Evolutionary conservation across 441 rosid genomes (phyloP), one percentile per base, ranked within the genome.

Genomic region (Sinapis alba): DNA sequence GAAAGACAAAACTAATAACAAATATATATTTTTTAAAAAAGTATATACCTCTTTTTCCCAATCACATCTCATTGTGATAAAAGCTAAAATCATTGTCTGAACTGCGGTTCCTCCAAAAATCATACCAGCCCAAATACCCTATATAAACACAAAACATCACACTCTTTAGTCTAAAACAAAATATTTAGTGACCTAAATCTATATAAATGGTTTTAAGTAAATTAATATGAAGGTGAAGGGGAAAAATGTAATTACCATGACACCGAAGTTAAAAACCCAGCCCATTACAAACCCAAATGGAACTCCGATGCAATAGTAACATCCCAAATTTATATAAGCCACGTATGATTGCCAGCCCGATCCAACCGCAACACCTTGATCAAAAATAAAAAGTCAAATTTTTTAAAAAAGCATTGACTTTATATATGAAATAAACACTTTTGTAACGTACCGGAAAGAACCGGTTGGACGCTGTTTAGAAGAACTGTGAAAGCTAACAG

Each of bases 81-180:
- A 68, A 20, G 65, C 65, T 50, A 94, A 60, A 26, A 92, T 81
- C 74, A 87, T 15, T 7, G 97, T 94, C 38, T 94, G 97, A 69
- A 86, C 50, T 7, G 93, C 91, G 0, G 99, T 90, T 41, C 99
- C 99, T 18, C 97, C 97, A 24, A 91, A 87, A 0, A 92, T 94
- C 97, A 92, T 94, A 50, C 99, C 98, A 11, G 86, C 93, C 97
- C 97, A 94, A 13, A 94, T 90, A 26, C 97, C 97, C 97, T 92
- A 38, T 3, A 24, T 50, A 62, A 54, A 20, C 50, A 45, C 1
- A 65, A 19, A 51, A 18, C 12, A 64, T 50, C 61, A 54, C 21
- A 54, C 3, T 12, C 2, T 53, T 53, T 27, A 15, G 19, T n/a
- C 19, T 18, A 19, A 50, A 15, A 18, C 9, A 50, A 18, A 16